Evolutionary conservation across 495 filamentous ascomycete species (phyloP).

Genomic region (Hypoxylon cercidicola): DNA sequence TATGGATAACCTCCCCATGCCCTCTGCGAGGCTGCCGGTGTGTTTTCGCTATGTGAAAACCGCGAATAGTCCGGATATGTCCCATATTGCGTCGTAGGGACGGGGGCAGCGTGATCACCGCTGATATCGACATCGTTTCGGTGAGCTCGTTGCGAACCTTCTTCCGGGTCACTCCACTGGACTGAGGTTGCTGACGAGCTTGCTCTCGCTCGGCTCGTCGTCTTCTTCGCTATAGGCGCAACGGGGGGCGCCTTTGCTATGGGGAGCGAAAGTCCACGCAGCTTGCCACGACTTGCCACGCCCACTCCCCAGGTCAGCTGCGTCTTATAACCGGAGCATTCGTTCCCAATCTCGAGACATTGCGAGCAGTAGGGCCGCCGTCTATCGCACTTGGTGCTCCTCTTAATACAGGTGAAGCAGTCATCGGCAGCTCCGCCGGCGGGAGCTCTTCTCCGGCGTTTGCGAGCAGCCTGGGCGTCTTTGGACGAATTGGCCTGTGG

Average conservation of each 20-base stretch:
- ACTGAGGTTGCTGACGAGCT: slow-evolving; percentile 48
- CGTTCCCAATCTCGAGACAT: slow-evolving; percentile 89
- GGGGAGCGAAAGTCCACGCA: slow-evolving; percentile 87
- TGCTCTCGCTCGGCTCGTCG: slow-evolving; percentile 51
- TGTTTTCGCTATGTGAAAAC: slow-evolving; percentile 49
- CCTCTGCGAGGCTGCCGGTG: slow-evolving; percentile 43
- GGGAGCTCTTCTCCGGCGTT: slow-evolving; percentile 87
- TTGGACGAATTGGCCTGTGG: slow-evolving; percentile 50
- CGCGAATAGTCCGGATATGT: slow-evolving; percentile 48
- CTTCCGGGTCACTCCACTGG: slow-evolving; percentile 53
- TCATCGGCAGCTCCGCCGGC: slow-evolving; percentile 92
- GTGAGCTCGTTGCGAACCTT: slow-evolving; percentile 40
- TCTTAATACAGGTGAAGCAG: slow-evolving; percentile 92
- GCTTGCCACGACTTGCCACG: slow-evolving; percentile 94
- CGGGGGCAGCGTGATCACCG: slow-evolving; percentile 32
- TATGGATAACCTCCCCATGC: slow-evolving; percentile 43
- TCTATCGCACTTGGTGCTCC: slow-evolving; percentile 86
- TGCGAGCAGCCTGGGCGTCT: slow-evolving; percentile 66
- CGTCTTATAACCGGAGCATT: slow-evolving; percentile 97
- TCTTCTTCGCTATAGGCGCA: slow-evolving; percentile 56
- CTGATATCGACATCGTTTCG: slow-evolving; percentile 48
- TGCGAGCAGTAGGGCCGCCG: slow-evolving; percentile 94
- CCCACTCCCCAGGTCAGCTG: slow-evolving; percentile 98
- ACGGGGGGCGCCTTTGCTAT: slow-evolving; percentile 77
- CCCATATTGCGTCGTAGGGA: slow-evolving; percentile 50